Evolutionary conservation across 2,329 filamentous ascomycete species (phyloP).

Genomic region (Cercospora nicotianae): DNA sequence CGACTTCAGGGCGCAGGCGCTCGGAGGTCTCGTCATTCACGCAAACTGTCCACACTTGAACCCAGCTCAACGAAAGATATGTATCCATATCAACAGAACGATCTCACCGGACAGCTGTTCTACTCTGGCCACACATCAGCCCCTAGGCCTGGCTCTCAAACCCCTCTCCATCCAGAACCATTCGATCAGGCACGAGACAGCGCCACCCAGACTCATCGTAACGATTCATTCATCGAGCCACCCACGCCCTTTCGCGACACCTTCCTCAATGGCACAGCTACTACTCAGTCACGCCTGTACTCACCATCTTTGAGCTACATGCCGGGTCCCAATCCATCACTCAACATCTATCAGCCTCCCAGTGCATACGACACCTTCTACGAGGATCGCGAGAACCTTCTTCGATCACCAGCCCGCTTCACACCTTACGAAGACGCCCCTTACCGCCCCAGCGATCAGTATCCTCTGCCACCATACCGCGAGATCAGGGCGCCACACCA

Average conservation of each 20-base stretch:
- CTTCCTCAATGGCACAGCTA: background rate
- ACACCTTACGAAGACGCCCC: background rate
- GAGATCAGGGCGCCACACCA: background rate
- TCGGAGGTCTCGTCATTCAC: background rate
- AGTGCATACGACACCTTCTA: background rate
- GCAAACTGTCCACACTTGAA: conserved; percentile 8
- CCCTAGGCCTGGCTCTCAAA: background rate
- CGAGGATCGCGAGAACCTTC: background rate
- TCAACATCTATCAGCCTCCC: background rate
- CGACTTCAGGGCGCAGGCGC: conserved; percentile 4
- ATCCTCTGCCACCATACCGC: background rate
- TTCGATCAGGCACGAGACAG: background rate
- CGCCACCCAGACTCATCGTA: background rate
- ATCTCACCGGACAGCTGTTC: background rate
- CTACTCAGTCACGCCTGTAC: background rate
- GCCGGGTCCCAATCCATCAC: background rate
- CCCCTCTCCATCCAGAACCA: background rate
- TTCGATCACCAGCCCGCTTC: background rate
- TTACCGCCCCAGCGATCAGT: background rate
- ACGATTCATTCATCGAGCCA: background rate
- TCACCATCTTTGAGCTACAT: background rate
- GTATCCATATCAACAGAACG: background rate
- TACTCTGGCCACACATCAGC: background rate
- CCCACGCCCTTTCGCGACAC: background rate
- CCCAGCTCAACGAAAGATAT: background rate